phyloP scores from a whole-genome alignment of 768 basidiomycete species.

The Leucogyrophana mollusca region DNA sequence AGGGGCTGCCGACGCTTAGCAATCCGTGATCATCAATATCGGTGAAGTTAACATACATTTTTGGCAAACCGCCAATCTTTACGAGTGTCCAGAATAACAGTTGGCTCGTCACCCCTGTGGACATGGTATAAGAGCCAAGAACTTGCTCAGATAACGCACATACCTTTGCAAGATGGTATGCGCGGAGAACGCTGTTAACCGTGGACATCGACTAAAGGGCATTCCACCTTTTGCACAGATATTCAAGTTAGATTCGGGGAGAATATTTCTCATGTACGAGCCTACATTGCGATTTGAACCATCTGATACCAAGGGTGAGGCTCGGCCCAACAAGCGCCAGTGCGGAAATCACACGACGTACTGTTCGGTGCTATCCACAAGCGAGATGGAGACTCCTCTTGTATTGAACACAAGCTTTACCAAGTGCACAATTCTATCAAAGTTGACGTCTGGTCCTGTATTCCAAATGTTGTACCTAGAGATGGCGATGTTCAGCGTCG shows the following conservation, averaged over 20 bases:
- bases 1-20: too few relatives aligned
- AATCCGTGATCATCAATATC: conserved; percentile 1
- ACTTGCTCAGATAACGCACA: background rate
- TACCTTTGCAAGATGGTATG: conserved; percentile 83
- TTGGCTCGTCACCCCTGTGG: conserved; percentile 80
- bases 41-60: conserved; percentile 53
- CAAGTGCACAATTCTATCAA: conserved; percentile 91
- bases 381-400: conserved; percentile 77
- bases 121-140: conserved; percentile 4
- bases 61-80: conserved; percentile 87
- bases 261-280: conserved; percentile 2
- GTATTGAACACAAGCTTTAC: conserved; percentile 92
- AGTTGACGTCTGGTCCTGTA: conserved; percentile 83
- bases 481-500: background rate
- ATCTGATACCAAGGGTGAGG: conserved; percentile 41
- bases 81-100: conserved; percentile 76
- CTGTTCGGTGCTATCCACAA: conserved; percentile 86
- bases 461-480: conserved; percentile 86
- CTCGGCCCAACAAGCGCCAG: conserved; percentile 2
- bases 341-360: conserved; percentile 37
- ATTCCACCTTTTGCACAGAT: conserved; percentile 41
- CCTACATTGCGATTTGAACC: conserved; percentile 89
- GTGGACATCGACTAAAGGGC: conserved; percentile 40
- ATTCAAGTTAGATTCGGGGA: conserved; percentile 1
- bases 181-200: conserved; percentile 75